Conservation (phyloP, 2,329 filamentous ascomycete genomes). For the Trichophyton mentagrophytes region DNA sequence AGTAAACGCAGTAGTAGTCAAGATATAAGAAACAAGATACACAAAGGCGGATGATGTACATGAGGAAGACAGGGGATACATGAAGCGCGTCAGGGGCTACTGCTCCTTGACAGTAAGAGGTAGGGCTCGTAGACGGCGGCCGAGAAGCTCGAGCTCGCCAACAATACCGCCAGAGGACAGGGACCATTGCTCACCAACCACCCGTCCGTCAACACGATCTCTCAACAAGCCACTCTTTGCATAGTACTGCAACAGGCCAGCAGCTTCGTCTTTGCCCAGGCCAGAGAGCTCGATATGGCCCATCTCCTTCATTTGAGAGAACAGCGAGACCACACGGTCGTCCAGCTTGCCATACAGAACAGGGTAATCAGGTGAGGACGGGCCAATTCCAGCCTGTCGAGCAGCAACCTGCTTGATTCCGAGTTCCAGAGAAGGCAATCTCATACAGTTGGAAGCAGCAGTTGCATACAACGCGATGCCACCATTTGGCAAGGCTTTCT, state of each 20-base stretch:
- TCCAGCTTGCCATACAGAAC: conserved; percentile 42
- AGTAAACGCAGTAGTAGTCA: background rate
- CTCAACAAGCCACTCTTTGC: conserved; percentile 71
- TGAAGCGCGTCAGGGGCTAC: background rate
- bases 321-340: conserved; percentile 37
- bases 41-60: background rate
- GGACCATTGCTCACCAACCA: conserved; percentile 72
- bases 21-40: background rate
- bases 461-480: conserved; percentile 66
- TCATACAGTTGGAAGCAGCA: conserved; percentile 56
- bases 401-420: conserved; percentile 44
- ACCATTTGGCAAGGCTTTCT: conserved; percentile 49
- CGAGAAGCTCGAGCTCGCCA: conserved; percentile 69
- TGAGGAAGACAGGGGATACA: background rate
- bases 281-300: conserved; percentile 49
- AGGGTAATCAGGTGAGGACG: conserved; percentile 31
- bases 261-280: conserved; percentile 60
- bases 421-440: conserved; percentile 54
- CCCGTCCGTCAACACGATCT: conserved; percentile 53
- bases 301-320: conserved; percentile 28
- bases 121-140: conserved; percentile 32
- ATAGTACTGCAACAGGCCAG: conserved; percentile 83
- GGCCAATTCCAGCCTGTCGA: conserved; percentile 26
- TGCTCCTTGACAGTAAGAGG: background rate
- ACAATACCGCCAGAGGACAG: conserved; percentile 68